Evolutionary conservation across 257 asterid genomes (phyloP).

Genomic region (Prunella vulgaris): DNA sequence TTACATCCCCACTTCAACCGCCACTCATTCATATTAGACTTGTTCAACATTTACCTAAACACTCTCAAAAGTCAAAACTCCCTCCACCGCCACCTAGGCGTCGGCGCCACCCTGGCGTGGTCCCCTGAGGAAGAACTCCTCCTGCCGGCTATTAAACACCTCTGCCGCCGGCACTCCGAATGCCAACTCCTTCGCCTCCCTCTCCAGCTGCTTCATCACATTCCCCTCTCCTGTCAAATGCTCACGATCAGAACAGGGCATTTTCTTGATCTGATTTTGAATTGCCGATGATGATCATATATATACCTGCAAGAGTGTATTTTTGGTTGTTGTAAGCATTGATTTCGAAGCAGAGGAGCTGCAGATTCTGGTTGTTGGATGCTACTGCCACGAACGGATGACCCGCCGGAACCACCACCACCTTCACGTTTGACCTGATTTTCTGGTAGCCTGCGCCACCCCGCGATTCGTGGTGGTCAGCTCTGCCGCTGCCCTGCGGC

Average conservation of each 20-base stretch:
- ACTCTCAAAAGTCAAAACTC: constrained; percentile 5
- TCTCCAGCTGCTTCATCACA: constrained; percentile 45
- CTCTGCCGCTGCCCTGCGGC: not conserved
- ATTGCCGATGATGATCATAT: not conserved
- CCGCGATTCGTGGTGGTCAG: not conserved
- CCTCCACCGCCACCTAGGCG: constrained; percentile 7
- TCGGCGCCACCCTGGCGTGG: constrained; percentile 37
- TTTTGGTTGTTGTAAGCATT: constrained; percentile 40
- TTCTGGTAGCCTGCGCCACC: constrained; percentile 32
- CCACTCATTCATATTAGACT: not conserved
- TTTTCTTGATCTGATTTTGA: too few species aligned
- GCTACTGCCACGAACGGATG: constrained; percentile 65
- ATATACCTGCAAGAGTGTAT: constrained; percentile 32
- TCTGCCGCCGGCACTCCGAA: constrained; percentile 57
- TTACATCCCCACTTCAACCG: not conserved
- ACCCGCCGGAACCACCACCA: constrained; percentile 60
- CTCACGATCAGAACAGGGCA: not conserved
- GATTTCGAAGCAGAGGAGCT: constrained; percentile 48
- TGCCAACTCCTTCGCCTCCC: constrained; percentile 53
- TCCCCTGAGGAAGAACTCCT: constrained; percentile 60
- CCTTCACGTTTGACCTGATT: constrained; percentile 36
- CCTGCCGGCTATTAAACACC: constrained; percentile 40
- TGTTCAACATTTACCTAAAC: constrained; percentile 2
- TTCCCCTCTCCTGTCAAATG: constrained; percentile 33
- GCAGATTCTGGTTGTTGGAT: constrained; percentile 45